Evolutionary conservation across 1,284 basidiomycete species (phyloP).

Genomic region (Pseudomicrostroma phylloplanum): DNA sequence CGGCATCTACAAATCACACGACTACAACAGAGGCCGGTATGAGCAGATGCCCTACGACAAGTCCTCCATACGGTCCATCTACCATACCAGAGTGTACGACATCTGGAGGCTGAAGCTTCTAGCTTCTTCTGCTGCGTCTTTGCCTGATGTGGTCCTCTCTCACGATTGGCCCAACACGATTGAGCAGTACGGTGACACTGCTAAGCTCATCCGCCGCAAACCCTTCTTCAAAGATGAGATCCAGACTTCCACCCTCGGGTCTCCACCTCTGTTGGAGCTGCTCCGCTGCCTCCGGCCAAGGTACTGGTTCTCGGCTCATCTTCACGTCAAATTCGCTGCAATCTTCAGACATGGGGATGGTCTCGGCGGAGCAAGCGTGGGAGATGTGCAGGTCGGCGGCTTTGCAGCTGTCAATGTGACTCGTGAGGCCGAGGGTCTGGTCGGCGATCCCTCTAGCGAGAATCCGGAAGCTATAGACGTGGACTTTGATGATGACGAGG

Average conservation of each 20-base stretch:
- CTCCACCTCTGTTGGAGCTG: constrained; percentile 77
- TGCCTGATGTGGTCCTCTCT: constrained; percentile 71
- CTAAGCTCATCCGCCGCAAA: constrained; percentile 67
- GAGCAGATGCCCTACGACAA: constrained; percentile 66
- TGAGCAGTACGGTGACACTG: constrained; percentile 70
- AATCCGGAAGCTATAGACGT: constrained; percentile 35
- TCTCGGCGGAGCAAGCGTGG: not conserved
- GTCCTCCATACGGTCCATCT: constrained; percentile 71
- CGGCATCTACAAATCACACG: constrained; percentile 80
- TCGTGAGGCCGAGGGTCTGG: not conserved
- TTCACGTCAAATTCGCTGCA: constrained; percentile 67
- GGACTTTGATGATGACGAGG: constrained; percentile 19
- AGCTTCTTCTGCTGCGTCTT: not conserved
- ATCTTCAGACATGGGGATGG: constrained; percentile 11
- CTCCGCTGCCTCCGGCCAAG: constrained; percentile 67
- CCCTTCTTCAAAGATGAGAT: constrained; percentile 71
- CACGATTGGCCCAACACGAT: constrained; percentile 95
- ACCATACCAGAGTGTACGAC: constrained; percentile 84
- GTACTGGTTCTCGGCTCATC: constrained; percentile 95
- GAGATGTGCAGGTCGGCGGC: not conserved
- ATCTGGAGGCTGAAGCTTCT: constrained; percentile 70
- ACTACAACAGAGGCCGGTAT: constrained; percentile 58
- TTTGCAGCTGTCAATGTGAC: not conserved
- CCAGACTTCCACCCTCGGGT: constrained; percentile 68
- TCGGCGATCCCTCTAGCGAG: not conserved